Evolutionary conservation across 1,139 yeast species (phyloP).

Genomic region (Scheffersomyces parashehatae): DNA sequence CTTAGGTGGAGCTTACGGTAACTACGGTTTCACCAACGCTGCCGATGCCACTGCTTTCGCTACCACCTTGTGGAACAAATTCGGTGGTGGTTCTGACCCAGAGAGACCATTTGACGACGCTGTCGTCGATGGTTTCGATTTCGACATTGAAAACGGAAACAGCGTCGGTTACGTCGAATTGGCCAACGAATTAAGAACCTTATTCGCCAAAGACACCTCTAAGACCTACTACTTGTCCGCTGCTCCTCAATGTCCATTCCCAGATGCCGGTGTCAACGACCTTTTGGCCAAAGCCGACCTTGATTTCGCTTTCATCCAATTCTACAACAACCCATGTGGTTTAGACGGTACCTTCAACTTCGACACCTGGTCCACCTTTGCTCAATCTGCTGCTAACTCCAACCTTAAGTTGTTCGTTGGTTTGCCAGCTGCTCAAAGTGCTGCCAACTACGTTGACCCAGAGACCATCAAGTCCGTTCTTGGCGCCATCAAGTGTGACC

Average conservation of each 20-base stretch:
- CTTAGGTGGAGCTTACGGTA: conserved; percentile 14
- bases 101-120: conserved; percentile 17
- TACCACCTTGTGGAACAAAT: conserved; percentile 13
- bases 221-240: conserved; percentile 16
- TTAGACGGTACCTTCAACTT: conserved; percentile 17
- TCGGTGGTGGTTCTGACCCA: conserved; percentile 12
- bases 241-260: conserved; percentile 22
- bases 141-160: conserved; percentile 14
- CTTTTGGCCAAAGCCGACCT: conserved; percentile 11
- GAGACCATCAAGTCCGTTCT: conserved; percentile 13
- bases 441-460: conserved; percentile 20
- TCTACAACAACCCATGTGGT: conserved; percentile 20
- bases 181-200: conserved; percentile 11
- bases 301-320: conserved; percentile 21
- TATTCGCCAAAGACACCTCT: conserved; percentile 6
- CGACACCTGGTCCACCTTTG: conserved; percentile 15
- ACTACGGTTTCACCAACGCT: conserved; percentile 10
- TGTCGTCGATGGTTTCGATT: conserved; percentile 17
- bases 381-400: conserved; percentile 15
- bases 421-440: conserved; percentile 14
- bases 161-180: conserved; percentile 11
- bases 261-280: conserved; percentile 17
- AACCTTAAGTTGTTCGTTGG: conserved; percentile 17
- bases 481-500: conserved; percentile 14
- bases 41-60: conserved; percentile 12